Conservation (phyloP, 164 flowering plant genomes). For the Warburgia ugandensis region DNA sequence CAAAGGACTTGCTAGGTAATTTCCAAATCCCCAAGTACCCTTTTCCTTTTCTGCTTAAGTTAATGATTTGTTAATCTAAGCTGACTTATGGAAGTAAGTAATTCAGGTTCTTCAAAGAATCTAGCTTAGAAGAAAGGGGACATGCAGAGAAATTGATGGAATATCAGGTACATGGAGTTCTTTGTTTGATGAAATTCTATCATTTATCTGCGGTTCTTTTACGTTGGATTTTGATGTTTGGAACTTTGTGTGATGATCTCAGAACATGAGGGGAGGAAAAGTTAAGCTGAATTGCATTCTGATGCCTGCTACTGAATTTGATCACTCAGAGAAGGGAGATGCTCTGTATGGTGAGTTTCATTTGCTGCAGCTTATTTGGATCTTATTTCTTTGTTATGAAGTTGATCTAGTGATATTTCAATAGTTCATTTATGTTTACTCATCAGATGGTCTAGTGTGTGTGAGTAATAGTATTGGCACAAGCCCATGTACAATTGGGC, state of each 20-base stretch:
- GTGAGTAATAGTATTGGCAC: too few species aligned
- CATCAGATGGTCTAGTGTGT: too few species aligned
- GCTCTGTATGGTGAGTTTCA: constrained; percentile 90
- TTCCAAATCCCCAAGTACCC: too few species aligned
- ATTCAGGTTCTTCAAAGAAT: constrained; percentile 92
- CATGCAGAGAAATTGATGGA: constrained; percentile 94
- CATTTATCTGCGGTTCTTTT: not conserved
- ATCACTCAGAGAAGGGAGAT: constrained; percentile 82
- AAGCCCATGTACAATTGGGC: too few species aligned
- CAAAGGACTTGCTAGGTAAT: constrained; percentile 88
- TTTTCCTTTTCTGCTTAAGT: not conserved
- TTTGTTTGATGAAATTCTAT: too few species aligned
- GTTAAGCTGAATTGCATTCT: constrained; percentile 68
- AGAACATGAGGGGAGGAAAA: constrained; percentile 90
- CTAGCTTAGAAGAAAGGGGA: constrained; percentile 77
- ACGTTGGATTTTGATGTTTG: not conserved
- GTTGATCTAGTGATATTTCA: too few species aligned
- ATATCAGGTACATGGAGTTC: constrained; percentile 60
- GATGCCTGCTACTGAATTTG: constrained; percentile 72
- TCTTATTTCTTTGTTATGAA: too few species aligned
- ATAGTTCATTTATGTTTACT: too few species aligned
- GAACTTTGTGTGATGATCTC: constrained; percentile 3
- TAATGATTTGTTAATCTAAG: not conserved
- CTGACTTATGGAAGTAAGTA: too few species aligned
- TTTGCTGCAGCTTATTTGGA: too few species aligned